A percentile compares a stretch with the other conserved stretches of the same genome.
phyloP scores from a whole-genome alignment of 345 rosid genomes.

The Eutrema heterophyllum region DNA sequence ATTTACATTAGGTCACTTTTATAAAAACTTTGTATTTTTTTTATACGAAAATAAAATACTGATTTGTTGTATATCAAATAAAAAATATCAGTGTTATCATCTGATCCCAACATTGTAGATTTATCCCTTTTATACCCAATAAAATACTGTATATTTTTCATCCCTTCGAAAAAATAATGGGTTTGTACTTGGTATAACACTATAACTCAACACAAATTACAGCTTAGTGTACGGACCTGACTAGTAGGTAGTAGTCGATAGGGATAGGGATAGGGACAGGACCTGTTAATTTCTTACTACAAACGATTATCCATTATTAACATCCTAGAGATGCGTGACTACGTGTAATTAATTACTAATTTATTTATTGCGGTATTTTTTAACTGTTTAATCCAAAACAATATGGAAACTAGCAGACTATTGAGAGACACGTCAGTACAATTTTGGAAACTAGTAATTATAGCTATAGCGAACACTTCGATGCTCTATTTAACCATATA shows the following conservation, averaged over 20 bases:
- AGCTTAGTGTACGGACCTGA: constrained; percentile 8
- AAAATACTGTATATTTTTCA: no score
- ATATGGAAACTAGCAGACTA: no score
- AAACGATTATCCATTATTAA: background rate
- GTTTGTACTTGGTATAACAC: background rate
- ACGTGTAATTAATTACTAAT: background rate
- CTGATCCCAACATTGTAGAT: no score
- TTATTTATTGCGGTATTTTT: background rate
- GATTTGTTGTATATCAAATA: background rate
- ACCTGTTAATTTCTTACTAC: background rate
- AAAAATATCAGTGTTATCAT: no score
- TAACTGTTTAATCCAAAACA: no score
- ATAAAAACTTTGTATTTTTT: background rate
- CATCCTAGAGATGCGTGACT: background rate
- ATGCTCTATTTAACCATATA: background rate
- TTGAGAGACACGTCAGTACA: background rate
- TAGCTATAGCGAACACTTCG: background rate
- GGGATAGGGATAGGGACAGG: constrained; percentile 10
- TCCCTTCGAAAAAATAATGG: background rate
- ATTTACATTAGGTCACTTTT: background rate
- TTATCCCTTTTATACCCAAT: no score
- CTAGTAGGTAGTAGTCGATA: background rate
- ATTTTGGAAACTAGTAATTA: background rate
- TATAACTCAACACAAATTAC: constrained; percentile 5
- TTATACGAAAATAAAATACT: background rate